Base-by-base conservation (phyloP, 1,284 basidiomycete genomes). In the Naganishia cerealis region DNA sequence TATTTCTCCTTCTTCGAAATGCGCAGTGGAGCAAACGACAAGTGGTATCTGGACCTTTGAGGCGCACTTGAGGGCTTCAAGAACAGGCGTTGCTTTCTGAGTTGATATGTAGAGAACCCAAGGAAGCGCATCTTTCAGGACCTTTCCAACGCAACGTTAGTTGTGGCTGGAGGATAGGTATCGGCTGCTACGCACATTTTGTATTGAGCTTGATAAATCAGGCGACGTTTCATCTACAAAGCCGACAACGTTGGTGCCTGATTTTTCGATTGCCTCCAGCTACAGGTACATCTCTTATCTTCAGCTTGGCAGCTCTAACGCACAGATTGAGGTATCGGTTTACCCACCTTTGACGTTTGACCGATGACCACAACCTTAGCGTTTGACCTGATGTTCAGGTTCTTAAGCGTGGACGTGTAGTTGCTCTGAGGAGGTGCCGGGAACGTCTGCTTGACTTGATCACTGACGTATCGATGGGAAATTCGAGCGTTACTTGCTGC, bases 51-150 rank as follows among this genome's bases (percentile, higher is more conserved):
- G 61, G 12, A 63, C 61, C 24, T 54, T n/a, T 15, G 61, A 54
- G 16, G 61, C 61, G 24, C 13, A 54, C 42, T 53, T 52, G 38
- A 63, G 40, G 3, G 61, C 61, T 15, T 63, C 50, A 21, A 63
- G 29, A 9, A 63, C 61, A n/a, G 61, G 61, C 9, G 50, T 54
- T 21, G 61, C 52, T 24, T 63, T 36, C 15, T 53, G 26, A 9
- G 61, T 63, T 9, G 61, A 63, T 38, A 63, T 53, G 13, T 42
- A 63, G n/a, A 63, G 50, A 7, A 63, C 50, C 61, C 61, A 63
- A 12, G 61, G 61, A 2, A 63, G 15, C 3, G 61, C 61, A 18
- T 63, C 50, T 42, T 63, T 29, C 21, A 63, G 29, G 16, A 63
- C 61, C 61, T 63, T 38, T 29, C 18, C 3, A 50, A 50, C n/a